Percentiles rank a stretch among this genome's conserved stretches.
phyloP scores from a whole-genome alignment of 192 early-diverging fungal genomes.

The Backusella sp. region DNA sequence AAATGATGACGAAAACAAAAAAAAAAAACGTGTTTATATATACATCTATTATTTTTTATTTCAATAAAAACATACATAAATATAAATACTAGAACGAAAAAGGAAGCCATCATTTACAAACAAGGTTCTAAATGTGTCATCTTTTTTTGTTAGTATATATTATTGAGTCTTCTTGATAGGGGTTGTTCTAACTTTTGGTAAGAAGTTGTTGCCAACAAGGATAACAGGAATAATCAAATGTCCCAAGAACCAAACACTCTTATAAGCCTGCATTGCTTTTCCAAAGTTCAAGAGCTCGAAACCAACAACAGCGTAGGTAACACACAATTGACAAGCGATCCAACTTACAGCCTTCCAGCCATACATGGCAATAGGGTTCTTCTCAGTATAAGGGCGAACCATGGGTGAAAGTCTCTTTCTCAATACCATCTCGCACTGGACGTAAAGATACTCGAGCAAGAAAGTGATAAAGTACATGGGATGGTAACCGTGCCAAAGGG shows the following conservation, averaged over 20 bases:
- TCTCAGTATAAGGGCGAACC: constrained; percentile 32
- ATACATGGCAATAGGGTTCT: constrained; percentile 20
- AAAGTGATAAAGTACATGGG: constrained; percentile 59
- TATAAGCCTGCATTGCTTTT: constrained; percentile 26
- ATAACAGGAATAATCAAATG: constrained; percentile 24
- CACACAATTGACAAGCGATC: constrained; percentile 41
- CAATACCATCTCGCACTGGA: constrained; percentile 47
- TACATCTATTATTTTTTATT: constrained; percentile 6
- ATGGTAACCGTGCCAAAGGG: constrained; percentile 65
- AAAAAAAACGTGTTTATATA: neutral
- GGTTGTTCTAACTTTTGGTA: neutral
- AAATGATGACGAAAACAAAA: neutral
- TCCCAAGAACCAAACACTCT: constrained; percentile 31
- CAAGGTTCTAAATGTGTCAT: neutral
- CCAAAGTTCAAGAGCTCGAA: constrained; percentile 45
- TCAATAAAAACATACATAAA: neutral
- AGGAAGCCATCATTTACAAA: neutral
- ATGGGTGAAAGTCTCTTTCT: constrained; percentile 30
- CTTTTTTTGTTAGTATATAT: neutral
- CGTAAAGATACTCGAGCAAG: constrained; percentile 54
- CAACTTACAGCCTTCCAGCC: constrained; percentile 39
- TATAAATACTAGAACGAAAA: neutral
- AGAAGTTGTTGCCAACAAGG: constrained; percentile 11
- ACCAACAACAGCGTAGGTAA: constrained; percentile 49
- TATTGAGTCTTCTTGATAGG: constrained; percentile 16